Evolutionary conservation across 2,329 filamentous ascomycete species (phyloP).

Genomic region (Aspergillus sp.): DNA sequence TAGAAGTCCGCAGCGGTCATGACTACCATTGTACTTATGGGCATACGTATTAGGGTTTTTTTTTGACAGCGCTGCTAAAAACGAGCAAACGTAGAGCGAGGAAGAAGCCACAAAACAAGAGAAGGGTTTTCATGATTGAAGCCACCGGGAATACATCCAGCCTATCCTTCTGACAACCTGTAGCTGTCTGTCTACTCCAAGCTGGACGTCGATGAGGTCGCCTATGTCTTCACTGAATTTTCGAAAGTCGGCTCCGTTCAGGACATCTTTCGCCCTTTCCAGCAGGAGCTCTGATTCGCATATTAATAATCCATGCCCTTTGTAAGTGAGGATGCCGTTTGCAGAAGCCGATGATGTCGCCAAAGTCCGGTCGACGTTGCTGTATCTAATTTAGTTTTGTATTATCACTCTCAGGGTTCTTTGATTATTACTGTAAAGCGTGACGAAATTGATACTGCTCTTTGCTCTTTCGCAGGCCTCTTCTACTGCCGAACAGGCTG

Average conservation of each 20-base stretch:
- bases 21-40: too few species aligned
- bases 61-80: too few species aligned
- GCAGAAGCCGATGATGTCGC: slow-evolving; percentile 60
- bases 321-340: slow-evolving; percentile 73
- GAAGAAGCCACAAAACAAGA: neutral
- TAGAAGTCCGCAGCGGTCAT: too few species aligned
- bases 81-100: too few species aligned
- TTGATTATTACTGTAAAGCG: slow-evolving; percentile 53
- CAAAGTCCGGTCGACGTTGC: slow-evolving; percentile 76
- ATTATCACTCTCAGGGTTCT: neutral
- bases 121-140: slow-evolving; percentile 24
- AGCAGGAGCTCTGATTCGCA: slow-evolving; percentile 83
- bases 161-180: slow-evolving; percentile 73
- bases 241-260: slow-evolving; percentile 66
- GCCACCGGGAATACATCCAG: slow-evolving; percentile 82
- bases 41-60: too few species aligned
- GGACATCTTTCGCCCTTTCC: slow-evolving; percentile 55
- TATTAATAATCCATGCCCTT: slow-evolving; percentile 81
- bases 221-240: slow-evolving; percentile 85
- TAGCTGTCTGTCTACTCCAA: slow-evolving; percentile 68
- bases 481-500: slow-evolving; percentile 60
- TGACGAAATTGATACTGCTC: slow-evolving; percentile 64
- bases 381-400: slow-evolving; percentile 15
- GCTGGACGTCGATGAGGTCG: slow-evolving; percentile 72
- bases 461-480: slow-evolving; percentile 56